A percentile compares a stretch with the other conserved stretches of the same genome.
phyloP scores from a whole-genome alignment of 441 rosid genomes.

The Gossypium gossypioides region DNA sequence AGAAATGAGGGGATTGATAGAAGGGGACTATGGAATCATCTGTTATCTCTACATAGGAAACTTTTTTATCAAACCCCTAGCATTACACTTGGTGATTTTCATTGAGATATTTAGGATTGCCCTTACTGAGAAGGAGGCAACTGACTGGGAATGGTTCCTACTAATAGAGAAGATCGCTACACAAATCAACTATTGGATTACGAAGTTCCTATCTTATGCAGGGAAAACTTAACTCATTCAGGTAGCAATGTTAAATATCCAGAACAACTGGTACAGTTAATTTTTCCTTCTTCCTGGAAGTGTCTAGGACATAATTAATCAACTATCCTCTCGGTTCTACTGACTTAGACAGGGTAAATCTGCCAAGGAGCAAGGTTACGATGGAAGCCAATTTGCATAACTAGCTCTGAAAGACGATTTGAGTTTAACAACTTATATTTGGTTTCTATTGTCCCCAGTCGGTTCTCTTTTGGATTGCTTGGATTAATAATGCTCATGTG shows the following conservation, averaged over 20 bases:
- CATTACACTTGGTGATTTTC: no score
- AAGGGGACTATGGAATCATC: no score
- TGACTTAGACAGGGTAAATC: background rate
- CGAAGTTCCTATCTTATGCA: background rate
- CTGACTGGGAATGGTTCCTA: no score
- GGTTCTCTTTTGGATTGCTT: background rate
- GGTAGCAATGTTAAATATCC: background rate
- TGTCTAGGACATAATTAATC: background rate
- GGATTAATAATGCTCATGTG: no score
- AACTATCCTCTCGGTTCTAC: background rate
- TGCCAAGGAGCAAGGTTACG: background rate
- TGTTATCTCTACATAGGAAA: no score
- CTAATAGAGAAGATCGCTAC: no score
- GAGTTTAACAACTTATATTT: background rate
- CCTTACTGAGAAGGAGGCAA: no score
- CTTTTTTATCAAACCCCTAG: no score
- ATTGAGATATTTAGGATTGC: no score
- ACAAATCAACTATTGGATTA: background rate
- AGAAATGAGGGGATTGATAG: no score
- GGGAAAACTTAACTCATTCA: background rate
- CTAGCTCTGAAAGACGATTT: background rate
- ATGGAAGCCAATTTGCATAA: background rate
- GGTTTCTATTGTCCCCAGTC: background rate
- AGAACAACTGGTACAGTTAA: background rate
- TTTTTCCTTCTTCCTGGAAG: background rate